Evolutionary conservation across 352 stramenopile species (phyloP), one percentile per base, ranked within the genome.

Genomic region (Pythium chondricola): DNA sequence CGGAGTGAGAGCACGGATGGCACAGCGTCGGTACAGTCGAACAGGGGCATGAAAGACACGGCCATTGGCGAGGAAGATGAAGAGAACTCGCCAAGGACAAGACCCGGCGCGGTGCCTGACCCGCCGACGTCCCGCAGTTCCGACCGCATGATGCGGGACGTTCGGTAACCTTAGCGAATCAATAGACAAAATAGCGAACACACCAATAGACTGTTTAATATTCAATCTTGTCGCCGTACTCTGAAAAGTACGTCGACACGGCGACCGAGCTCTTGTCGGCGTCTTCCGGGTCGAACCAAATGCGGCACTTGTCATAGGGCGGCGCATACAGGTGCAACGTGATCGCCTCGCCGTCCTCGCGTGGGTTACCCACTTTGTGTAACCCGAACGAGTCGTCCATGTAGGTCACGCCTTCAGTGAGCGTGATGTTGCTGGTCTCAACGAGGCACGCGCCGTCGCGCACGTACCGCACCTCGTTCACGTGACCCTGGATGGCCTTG

Each of bases 291-390:
- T 94, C 75, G 43, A 91, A 65, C 85, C 85, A 97, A 52, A 96
- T 67, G 43, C 80, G 79, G 62, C 92, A 98, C 56, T 88, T 84
- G 18, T 93, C 63, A 64, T 97, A 97, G 32, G 92, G 92, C 48
- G 92, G 92, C 27, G 79, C 74, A 57, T 98, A 98, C 1, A 98
- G 56, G 57, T 98, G 92, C 60, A 98, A 71, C 4, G 92, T 95
- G 47, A 97, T 83, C n/a, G 92, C 85, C 33, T 87, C 74, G n/a
- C 71, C 51, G 43, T 85, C 65, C 7, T 51, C 31, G 36, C 74
- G 56, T 17, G 73, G 74, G 55, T 95, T 93, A 21, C 82, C 85
- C 13, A 98, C 76, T 47, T 96, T 97, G 83, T 98, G 92, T 51
- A 96, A 79, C 21, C 88, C 89, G 11, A 95, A 74, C 33, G 72